Conservation (phyloP, 1,139 yeast genomes). For the Suhomyces wounanorum region DNA sequence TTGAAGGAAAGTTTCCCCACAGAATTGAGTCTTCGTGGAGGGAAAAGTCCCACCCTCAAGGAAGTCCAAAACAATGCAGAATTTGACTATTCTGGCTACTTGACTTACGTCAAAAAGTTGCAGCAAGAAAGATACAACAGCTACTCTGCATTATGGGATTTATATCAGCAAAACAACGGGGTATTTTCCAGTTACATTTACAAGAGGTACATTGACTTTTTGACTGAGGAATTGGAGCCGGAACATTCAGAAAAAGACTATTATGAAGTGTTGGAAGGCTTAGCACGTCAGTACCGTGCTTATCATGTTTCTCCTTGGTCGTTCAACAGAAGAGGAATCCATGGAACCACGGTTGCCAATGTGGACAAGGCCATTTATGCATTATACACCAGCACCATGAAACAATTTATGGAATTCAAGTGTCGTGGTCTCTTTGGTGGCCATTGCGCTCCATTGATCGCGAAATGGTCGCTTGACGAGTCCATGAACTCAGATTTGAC, state of each 20-base stretch:
- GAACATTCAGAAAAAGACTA: constrained; percentile 22
- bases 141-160: constrained; percentile 37
- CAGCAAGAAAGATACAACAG: constrained; percentile 28
- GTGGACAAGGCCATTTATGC: constrained; percentile 23
- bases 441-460: constrained; percentile 35
- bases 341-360: constrained; percentile 16
- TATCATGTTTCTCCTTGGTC: constrained; percentile 27
- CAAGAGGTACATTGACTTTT: constrained; percentile 26
- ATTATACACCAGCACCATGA: constrained; percentile 31
- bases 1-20: constrained; percentile 21
- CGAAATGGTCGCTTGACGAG: constrained; percentile 41
- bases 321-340: constrained; percentile 25
- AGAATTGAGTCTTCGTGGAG: constrained; percentile 3
- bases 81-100: constrained; percentile 44
- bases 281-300: constrained; percentile 25
- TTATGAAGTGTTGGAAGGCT: constrained; percentile 26
- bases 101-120: constrained; percentile 30
- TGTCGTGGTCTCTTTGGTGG: constrained; percentile 32
- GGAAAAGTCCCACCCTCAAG: constrained; percentile 18
- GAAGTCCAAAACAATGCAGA: constrained; percentile 37
- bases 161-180: constrained; percentile 28
- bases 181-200: constrained; percentile 30
- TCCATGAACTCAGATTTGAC: constrained; percentile 28
- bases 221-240: constrained; percentile 21
- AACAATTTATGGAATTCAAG: constrained; percentile 30